Base-by-base conservation (phyloP, 495 filamentous ascomycete genomes). In the Parachaetomium inaequale region DNA sequence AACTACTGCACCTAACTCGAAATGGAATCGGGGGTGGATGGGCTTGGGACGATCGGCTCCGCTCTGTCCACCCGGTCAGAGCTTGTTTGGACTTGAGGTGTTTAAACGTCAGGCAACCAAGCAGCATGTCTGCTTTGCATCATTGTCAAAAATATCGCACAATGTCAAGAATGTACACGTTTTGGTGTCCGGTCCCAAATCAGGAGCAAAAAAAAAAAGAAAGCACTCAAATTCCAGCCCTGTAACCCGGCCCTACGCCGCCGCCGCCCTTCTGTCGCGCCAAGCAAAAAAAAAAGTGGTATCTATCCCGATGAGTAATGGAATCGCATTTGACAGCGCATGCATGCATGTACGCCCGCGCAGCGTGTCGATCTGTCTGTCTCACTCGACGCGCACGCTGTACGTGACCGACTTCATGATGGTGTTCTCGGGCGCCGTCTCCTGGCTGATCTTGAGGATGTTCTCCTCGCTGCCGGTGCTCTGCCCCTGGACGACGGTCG, bases 401-500 rank as follows among this genome's bases (percentile, higher is more conserved):
- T 79, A 78, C 52, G 78, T 78, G n/a, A 79, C 72, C 3, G 76
- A 78, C 74, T 77, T 77, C 47, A 79, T 68, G 50, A 81, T 81
- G 4, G 72, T 67, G 7, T 71, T 68, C 42, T 46, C 42, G 42
- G 42, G 42, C 19, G 42, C 42, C 17, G 17, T 23, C 42, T 74
- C 68, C 14, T 60, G 56, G 52, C 64, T 68, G 0, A 63, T 52
- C 43, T 63, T 62, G 47, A 81, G 66, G 52, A 81, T 80, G n/a
- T 79, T 71, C 56, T 81, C 78, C 63, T 79, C 78, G 57, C 78
- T 81, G 17, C 71, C 69, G 17, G 67, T 75, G 32, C 67, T 69
- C 54, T 66, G 71, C 0, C 65, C 68, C 6, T 67, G 47, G 3
- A 59, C 49, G 3, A 59, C 49, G 10, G 68, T 67, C 0, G 63